Evolutionary conservation across 306 rosid species (phyloP), one percentile per base, ranked within the genome.

Genomic region (Cucurbita maxima): DNA sequence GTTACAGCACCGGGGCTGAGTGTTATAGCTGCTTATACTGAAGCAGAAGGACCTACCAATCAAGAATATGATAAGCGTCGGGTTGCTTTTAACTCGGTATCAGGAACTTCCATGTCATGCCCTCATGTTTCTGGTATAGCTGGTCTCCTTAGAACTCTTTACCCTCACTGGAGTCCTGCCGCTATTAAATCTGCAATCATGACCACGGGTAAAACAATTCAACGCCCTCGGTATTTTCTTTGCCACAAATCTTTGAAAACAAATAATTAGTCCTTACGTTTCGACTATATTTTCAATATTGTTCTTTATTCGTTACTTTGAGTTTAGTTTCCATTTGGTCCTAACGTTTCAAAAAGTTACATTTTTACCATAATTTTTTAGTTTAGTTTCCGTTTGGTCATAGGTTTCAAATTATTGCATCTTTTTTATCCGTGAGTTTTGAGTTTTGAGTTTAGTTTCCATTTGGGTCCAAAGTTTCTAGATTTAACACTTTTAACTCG

Each of bases 41-140:
- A 84, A 85, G 96, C 89, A 3, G 70, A 86, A 82, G 97, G 97
- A 36, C 97, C 98, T 61, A 93, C 97, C 0, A 84, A 87, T 71
- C 86, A 85, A 78, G 64, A 6, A 68, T 90, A 82, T 55, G 97
- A 93, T 81, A 30, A 16, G 15, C 84, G 97, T 51, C 83, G 96
- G 73, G 75, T 83, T 73, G 78, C 74, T 5, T 93, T 40, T 76
- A 93, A 90, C 86, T 82, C 96, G 2, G 6, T 81, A 16, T 90
- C 97, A 7, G 98, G 98, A 58, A 93, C 98, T n/a, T 93, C 98
- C 44, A 93, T 90, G 98, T 90, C 98, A 14, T 93, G 98, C 50
- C 98, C 98, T 62, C 97, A 93, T 59, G 79, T 93, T 79, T 82
- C 97, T 5, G 97, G 97, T 74, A 73, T 86, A 75, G 93, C 48